Evolutionary conservation across 305 asterid species (phyloP), one percentile per base, ranked within the genome.

Genomic region (Fraxinus floribunda): DNA sequence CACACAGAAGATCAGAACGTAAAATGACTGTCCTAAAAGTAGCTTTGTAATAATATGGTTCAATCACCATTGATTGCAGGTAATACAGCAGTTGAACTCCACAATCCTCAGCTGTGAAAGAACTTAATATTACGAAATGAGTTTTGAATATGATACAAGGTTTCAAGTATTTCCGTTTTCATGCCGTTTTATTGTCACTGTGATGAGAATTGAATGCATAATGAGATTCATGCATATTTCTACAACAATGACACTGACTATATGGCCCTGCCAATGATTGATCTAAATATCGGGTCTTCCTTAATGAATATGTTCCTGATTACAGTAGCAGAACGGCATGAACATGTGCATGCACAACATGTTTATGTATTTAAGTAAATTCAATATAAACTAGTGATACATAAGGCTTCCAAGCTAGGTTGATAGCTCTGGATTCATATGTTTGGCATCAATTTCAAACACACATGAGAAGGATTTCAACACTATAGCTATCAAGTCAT

Each of bases 401-500:
- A 68, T 13, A 11, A 68, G 18, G 18, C 39, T 26, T 5, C 38
- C 18, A 68, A 68, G 39, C 75, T 68, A 68, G 75, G 22, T 68
- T 29, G 18, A 8, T 68, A 7, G 18, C 36, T 68, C 18, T 29
- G 75, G 36, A 68, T 68, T 64, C 75, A 68, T 10, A 68, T 29
- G 75, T 2, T 11, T 11, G 36, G 5, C 39, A 68, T 68, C 36
- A 1, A 68, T 26, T 68, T 68, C 4, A 29, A 68, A 29, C 36
- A 68, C 38, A 29, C 3, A 64, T 1, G 6, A 29, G 75, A 68
- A 68, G 75, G 75, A 30, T 68, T 26, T 68, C 75, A 29, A 30
- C 38, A 29, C 75, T 71, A 60, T 70, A 70, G 57, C 46, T 60
- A 84, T 79, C 44, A 46, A 34, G 73, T 75, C 64, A 76, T 35